Conservation (phyloP, 2,329 filamentous ascomycete species). For the Colletotrichum godetiae region DNA sequence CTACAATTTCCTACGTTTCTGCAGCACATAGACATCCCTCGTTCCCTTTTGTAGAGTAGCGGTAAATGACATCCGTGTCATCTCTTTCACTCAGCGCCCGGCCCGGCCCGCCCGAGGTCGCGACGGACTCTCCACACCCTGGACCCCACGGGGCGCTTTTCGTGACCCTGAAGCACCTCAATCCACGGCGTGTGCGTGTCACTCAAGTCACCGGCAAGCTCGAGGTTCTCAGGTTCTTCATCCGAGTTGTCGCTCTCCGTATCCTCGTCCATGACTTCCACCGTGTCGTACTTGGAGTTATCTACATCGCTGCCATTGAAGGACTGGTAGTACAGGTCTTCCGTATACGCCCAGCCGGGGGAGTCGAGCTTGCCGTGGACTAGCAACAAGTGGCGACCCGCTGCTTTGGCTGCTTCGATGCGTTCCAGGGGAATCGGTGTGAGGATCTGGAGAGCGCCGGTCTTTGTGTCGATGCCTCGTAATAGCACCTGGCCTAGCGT, state of each 20-base stretch:
- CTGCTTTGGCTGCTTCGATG: conserved; percentile 52
- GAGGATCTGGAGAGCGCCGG: conserved; percentile 70
- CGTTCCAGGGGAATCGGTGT: conserved; percentile 64
- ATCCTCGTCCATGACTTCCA: conserved; percentile 49
- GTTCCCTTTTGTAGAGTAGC: background rate
- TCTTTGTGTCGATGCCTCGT: conserved; percentile 72
- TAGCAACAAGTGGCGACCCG: conserved; percentile 66
- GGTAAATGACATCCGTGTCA: background rate
- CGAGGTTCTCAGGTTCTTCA: conserved; percentile 42
- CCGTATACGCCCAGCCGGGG: conserved; percentile 77
- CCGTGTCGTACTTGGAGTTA: conserved; percentile 41
- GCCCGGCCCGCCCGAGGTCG: conserved; percentile 62
- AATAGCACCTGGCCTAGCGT: conserved; percentile 75
- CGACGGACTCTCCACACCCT: conserved; percentile 73
- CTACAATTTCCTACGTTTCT: background rate
- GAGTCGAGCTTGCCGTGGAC: conserved; percentile 76
- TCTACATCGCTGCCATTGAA: conserved; percentile 37
- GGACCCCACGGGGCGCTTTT: conserved; percentile 68
- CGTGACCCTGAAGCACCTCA: conserved; percentile 64
- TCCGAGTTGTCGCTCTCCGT: conserved; percentile 47
- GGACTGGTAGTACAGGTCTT: conserved; percentile 63
- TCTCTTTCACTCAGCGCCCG: conserved; percentile 20
- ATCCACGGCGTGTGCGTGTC: conserved; percentile 68
- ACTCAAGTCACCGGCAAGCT: conserved; percentile 39
- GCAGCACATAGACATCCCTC: background rate